Evolutionary conservation across 2,329 filamentous ascomycete genomes (phyloP).

Genomic region (Fusarium palustre): DNA sequence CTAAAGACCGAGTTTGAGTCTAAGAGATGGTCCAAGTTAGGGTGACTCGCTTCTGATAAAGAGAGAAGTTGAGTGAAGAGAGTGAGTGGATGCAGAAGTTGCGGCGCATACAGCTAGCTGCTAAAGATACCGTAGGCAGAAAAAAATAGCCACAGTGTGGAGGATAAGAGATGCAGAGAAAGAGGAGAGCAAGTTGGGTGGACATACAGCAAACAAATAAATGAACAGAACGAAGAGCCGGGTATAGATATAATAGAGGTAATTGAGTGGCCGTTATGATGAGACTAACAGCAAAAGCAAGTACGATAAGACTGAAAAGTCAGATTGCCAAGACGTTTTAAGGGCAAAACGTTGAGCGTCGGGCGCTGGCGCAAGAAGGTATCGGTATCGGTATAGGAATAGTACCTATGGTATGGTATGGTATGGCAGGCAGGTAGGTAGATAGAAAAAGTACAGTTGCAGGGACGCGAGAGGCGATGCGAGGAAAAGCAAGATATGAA

Average conservation of each 20-base stretch:
- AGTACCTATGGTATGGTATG: neutral
- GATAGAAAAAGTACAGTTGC: neutral
- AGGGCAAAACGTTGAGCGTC: slow-evolving; percentile 39
- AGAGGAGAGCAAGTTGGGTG: neutral
- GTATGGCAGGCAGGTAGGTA: neutral
- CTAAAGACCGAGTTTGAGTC: slow-evolving; percentile 40
- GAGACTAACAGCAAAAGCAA: slow-evolving; percentile 37
- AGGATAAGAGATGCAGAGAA: slow-evolving; percentile 21
- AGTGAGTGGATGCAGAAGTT: slow-evolving; percentile 25
- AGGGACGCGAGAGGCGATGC: neutral
- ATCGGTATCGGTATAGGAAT: slow-evolving; percentile 22
- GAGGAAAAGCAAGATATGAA: neutral
- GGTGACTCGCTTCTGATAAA: slow-evolving; percentile 27
- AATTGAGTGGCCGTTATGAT: slow-evolving; percentile 2
- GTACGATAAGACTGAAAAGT: slow-evolving; percentile 29
- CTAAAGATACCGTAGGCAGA: slow-evolving; percentile 5
- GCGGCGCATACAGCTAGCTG: slow-evolving; percentile 40
- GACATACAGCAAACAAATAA: slow-evolving; percentile 28
- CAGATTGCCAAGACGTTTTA: slow-evolving; percentile 43
- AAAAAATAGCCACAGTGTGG: slow-evolving; percentile 35
- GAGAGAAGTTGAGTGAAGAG: slow-evolving; percentile 21
- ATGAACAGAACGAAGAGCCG: neutral
- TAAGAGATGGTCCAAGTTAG: slow-evolving; percentile 42
- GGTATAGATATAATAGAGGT: slow-evolving; percentile 14
- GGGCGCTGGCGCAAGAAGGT: slow-evolving; percentile 33